phyloP scores from a whole-genome alignment of 164 flowering plant genomes.

The Tetracentron sinense region DNA sequence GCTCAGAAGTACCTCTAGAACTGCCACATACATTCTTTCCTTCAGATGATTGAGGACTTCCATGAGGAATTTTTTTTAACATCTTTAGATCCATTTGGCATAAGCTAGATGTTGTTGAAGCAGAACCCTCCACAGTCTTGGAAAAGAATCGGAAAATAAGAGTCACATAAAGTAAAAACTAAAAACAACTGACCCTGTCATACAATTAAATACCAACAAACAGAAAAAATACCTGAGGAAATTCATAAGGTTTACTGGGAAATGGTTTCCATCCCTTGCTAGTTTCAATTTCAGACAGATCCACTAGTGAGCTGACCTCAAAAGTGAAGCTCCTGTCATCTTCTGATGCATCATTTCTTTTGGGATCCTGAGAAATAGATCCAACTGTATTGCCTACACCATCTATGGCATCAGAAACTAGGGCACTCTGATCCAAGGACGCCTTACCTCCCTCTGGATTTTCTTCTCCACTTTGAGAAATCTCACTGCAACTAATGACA shows the following conservation, averaged over 20 bases:
- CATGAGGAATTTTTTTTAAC: slow-evolving; percentile 31
- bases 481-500: slow-evolving; percentile 33
- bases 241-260: slow-evolving; percentile 24
- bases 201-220: neutral
- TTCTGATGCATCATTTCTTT: slow-evolving; percentile 29
- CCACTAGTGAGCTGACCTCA: slow-evolving; percentile 39
- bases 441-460: slow-evolving; percentile 17
- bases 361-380: slow-evolving; percentile 21
- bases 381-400: slow-evolving; percentile 11
- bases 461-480: slow-evolving; percentile 27
- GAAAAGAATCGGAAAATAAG: slow-evolving; percentile 3
- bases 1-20: slow-evolving; percentile 37
- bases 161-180: neutral
- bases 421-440: slow-evolving; percentile 20
- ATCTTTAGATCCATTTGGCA: slow-evolving; percentile 24
- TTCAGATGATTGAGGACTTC: slow-evolving; percentile 27
- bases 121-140: slow-evolving; percentile 37
- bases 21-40: slow-evolving; percentile 23
- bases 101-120: slow-evolving; percentile 23
- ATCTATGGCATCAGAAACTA: slow-evolving; percentile 17
- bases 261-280: slow-evolving; percentile 37
- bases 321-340: slow-evolving; percentile 55
- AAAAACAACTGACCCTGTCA: neutral
- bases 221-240: slow-evolving; percentile 30
- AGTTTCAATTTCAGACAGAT: slow-evolving; percentile 33